Base-by-base conservation (phyloP, 176 grass and related monocot species). In the Puya raimondii region DNA sequence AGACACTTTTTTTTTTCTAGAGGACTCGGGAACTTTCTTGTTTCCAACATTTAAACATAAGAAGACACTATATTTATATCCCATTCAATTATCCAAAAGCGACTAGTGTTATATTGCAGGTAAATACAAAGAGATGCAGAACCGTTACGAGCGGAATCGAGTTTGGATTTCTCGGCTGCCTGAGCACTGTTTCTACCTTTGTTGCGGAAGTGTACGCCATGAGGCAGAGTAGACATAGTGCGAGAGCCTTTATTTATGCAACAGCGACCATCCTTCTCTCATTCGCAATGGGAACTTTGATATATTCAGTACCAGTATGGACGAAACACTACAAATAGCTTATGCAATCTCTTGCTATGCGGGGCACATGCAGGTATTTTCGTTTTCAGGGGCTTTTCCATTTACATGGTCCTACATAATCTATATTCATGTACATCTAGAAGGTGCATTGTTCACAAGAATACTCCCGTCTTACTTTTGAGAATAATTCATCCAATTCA, bases 111-210 rank as follows among this genome's bases (percentile, higher is more conserved):
- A 7, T 42, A 7, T 42, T 73, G 52, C 66, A 92, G 93, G 93
- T 88, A 61, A 74, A 90, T 82, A 92, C 94, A 70, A 57, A 79
- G 63, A 70, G 51, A 68, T 78, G 82, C 0, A n/a, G 74, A 23
- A 20, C 61, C 66, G 73, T 92, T 77, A 70, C 90, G 77, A 93
- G 80, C 74, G 87, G 84, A 10, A 72, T 93, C 75, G 82, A 97
- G 23, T 70, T 97, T 0, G 94, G 94, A 18, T 93, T 93, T 66
- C 86, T 90, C 6, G 89, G 94, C 27, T 97, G 94, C 66, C 59
- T 97, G 80, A 97, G 94, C 75, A 97, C 89, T 14, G 94, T 97
- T 17, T 97, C 94, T 51, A 97, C 94, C 76, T 93, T 97, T 71
- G 84, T 80, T 69, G 86, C 94, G 64, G 94, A 97, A 88, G 70